Base-by-base conservation (phyloP, 164 flowering plant species). In the Protea cynaroides region DNA sequence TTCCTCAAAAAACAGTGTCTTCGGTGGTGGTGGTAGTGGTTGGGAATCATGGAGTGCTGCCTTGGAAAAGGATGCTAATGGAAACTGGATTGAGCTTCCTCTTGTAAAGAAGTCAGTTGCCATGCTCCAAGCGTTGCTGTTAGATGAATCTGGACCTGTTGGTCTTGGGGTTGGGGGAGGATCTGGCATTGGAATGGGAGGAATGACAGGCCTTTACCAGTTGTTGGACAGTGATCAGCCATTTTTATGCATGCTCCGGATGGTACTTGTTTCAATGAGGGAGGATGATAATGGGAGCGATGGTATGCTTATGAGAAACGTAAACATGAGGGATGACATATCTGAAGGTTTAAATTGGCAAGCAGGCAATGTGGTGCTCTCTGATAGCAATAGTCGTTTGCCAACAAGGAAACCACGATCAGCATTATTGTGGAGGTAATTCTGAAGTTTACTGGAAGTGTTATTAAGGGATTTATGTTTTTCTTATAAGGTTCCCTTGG, bases 141-240 rank as follows among this genome's bases (percentile, higher is more conserved):
- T 95, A 75, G 97, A 95, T 77, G 97, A 95, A 64, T 84, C 91
- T 67, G 99, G 97, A 37, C 90, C 90, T 64, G 97, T 97, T 69
- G 97, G 99, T 65, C 86, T 95, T 49, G 97, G 97, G 50, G 87
- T 92, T 58, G 99, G 99, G 66, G 97, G 99, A 68, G 97, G 97
- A 71, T 92, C 97, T 71, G 99, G 99, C 63, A 95, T 97, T 67
- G 99, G 99, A 75, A 95, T 95, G 99, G 99, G 99, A 68, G 96
- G 97, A 37, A 92, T 95, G 99, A 59, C 94, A 12, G 86, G 94
- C 25, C 89, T 92, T 23, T 95, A 95, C 79, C 97, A 95, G 75
- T 79, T 95, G 65, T 72, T 95, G 64, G 99, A 95, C 70, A 92
- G 99, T 79, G 99, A 95, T 56, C 99, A 95, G 61, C 99, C 99